Conservation (phyloP, 371 early-diverging fungal genomes). For the Chytridium lagenaria region DNA sequence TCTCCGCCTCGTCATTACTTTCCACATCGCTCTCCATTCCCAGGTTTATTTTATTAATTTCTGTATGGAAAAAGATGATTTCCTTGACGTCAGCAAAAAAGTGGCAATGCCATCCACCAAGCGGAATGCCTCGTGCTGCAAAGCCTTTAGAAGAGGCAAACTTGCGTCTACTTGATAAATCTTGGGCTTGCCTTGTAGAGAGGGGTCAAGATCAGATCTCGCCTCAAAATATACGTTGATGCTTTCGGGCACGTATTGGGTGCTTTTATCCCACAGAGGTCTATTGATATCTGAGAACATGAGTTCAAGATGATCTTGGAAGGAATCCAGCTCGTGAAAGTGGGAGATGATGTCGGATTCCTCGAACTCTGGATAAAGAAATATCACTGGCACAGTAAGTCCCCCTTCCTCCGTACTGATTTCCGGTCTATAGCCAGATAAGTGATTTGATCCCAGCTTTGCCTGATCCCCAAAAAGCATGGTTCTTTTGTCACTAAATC, state of each 20-base stretch:
- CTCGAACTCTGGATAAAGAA: slow-evolving; percentile 93
- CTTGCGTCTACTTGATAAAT: slow-evolving; percentile 39
- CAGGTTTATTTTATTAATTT: not conserved
- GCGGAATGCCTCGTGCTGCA: slow-evolving; percentile 33
- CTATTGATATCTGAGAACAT: slow-evolving; percentile 77
- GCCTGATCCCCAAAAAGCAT: not conserved
- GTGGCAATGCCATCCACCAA: slow-evolving; percentile 50
- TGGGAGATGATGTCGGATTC: slow-evolving; percentile 89
- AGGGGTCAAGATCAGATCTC: slow-evolving; percentile 58
- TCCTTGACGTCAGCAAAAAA: slow-evolving; percentile 41
- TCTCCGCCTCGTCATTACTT: too few species aligned
- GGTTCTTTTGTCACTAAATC: not conserved
- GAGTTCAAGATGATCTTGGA: slow-evolving; percentile 81
- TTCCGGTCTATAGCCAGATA: slow-evolving; percentile 60
- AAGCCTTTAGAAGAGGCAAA: slow-evolving; percentile 36
- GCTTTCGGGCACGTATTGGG: slow-evolving; percentile 69
- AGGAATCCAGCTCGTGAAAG: slow-evolving; percentile 83
- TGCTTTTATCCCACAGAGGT: slow-evolving; percentile 80
- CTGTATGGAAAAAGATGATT: not conserved
- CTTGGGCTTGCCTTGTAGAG: slow-evolving; percentile 6
- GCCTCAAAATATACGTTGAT: slow-evolving; percentile 83
- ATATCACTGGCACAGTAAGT: slow-evolving; percentile 86
- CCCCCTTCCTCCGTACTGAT: slow-evolving; percentile 68
- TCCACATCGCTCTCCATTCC: not conserved
- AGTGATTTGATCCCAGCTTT: slow-evolving; percentile 6